Percentiles rank a stretch among this genome's conserved stretches.
Conservation (phyloP, 2,329 filamentous ascomycete genomes). For the Hypoxylon sp. region DNA sequence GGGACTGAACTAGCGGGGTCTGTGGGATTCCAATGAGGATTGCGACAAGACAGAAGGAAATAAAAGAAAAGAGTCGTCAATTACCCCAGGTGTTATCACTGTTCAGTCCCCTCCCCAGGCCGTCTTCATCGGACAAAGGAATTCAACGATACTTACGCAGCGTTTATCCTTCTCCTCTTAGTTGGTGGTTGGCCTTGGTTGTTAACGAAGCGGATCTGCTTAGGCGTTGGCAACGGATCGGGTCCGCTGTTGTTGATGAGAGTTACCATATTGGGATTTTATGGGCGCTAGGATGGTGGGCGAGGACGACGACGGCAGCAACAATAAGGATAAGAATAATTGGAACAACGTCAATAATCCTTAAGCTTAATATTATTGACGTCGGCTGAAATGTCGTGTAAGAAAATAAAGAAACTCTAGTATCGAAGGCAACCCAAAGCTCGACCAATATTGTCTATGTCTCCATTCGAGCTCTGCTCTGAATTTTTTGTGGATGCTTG, state of each 20-base stretch:
- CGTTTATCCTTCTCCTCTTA: conserved; percentile 83
- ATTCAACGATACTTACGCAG: conserved; percentile 72
- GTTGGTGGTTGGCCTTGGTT: conserved; percentile 85
- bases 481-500: conserved; percentile 40
- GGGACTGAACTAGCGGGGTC: conserved; percentile 41
- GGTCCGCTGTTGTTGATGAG: conserved; percentile 57
- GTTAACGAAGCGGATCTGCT: conserved; percentile 83
- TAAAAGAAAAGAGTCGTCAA: conserved; percentile 40
- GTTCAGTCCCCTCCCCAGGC: conserved; percentile 32
- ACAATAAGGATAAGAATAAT: conserved; percentile 53
- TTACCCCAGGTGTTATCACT: conserved; percentile 37
- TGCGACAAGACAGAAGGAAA: conserved; percentile 32
- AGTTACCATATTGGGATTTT: conserved; percentile 60
- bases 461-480: conserved; percentile 30
- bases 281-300: conserved; percentile 17
- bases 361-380: conserved; percentile 7
- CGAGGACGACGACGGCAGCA: conserved; percentile 8
- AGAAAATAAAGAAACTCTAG: conserved; percentile 21
- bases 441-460: conserved; percentile 29
- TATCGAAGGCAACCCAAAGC: conserved; percentile 20
- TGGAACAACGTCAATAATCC: neutral
- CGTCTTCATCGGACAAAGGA: conserved; percentile 36
- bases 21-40: conserved; percentile 42
- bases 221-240: conserved; percentile 62
- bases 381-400: conserved; percentile 14